phyloP scores from a whole-genome alignment of 1,284 basidiomycete species.

The Cystobasidiaceae sp. region DNA sequence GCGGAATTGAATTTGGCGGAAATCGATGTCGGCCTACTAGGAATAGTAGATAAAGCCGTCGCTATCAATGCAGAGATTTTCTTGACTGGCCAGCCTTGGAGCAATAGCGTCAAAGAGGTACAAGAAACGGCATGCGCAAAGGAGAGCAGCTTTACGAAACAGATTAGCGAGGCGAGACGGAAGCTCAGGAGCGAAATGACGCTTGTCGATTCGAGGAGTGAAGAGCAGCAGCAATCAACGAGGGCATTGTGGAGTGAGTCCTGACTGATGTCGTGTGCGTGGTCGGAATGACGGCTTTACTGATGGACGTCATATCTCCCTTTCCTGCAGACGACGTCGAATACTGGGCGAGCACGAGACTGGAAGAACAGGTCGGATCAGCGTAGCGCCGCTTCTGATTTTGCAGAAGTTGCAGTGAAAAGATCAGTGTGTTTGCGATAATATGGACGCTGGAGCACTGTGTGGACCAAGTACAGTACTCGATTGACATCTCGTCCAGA shows the following conservation, averaged over 20 bases:
- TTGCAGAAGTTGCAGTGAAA: too few species aligned
- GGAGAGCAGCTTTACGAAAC: slow-evolving; percentile 41
- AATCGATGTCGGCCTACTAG: slow-evolving; percentile 41
- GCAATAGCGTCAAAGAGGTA: slow-evolving; percentile 17
- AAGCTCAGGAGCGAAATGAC: neutral
- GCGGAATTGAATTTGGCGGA: slow-evolving; percentile 26
- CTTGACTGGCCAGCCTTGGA: slow-evolving; percentile 38
- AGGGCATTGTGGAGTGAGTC: too few species aligned
- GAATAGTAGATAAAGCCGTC: slow-evolving; percentile 44
- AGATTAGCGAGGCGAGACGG: slow-evolving; percentile 34
- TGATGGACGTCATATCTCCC: too few species aligned
- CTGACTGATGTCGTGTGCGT: too few species aligned
- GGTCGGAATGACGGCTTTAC: too few species aligned
- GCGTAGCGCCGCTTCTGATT: too few species aligned
- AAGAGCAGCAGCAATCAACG: too few species aligned
- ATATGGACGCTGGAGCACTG: too few species aligned
- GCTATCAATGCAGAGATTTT: slow-evolving; percentile 40
- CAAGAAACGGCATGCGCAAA: slow-evolving; percentile 38
- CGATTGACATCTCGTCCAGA: too few species aligned
- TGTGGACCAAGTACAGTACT: too few species aligned
- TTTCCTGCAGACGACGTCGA: slow-evolving; percentile 14
- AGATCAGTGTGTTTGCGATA: too few species aligned
- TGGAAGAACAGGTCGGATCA: too few species aligned
- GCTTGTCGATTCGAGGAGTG: neutral
- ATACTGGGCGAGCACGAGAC: slow-evolving; percentile 20